These are phyloP conservation scores for Raphanus raphanistrum DNA, from an alignment of 345 rosid species.

Conservation along the genomic window DNA sequence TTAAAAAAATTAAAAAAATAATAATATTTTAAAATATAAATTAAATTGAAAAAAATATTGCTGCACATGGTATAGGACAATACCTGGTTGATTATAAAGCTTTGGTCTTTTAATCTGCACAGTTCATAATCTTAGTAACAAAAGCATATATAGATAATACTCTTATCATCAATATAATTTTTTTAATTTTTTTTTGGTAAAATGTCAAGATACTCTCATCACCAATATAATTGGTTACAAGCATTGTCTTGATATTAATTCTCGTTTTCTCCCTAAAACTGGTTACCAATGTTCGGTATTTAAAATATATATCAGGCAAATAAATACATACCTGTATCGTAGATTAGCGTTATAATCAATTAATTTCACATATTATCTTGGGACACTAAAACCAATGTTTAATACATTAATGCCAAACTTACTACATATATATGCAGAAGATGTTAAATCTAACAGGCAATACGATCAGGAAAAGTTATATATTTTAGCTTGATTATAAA, in stretches of 20 bases:
- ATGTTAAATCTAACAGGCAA: neutral
- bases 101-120: neutral
- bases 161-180: neutral
- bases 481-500: too few species aligned
- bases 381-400: neutral
- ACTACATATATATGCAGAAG: neutral
- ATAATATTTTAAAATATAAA: too few species aligned
- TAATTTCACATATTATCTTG: neutral
- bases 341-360: neutral
- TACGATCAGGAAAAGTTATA: neutral
- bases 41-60: too few species aligned
- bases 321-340: too few species aligned
- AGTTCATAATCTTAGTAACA: neutral
- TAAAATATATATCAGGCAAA: conserved; percentile 5
- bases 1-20: too few species aligned
- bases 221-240: neutral
- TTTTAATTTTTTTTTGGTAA: too few species aligned
- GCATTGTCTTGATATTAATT: neutral
- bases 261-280: neutral
- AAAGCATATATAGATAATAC: neutral
- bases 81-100: too few species aligned
- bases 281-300: neutral
- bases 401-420: neutral
- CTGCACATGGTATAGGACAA: too few species aligned
- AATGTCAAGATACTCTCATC: too few species aligned